Evolutionary conservation across 202 grass and related monocot genomes (phyloP).

Genomic region (Hordeum pubiflorum): DNA sequence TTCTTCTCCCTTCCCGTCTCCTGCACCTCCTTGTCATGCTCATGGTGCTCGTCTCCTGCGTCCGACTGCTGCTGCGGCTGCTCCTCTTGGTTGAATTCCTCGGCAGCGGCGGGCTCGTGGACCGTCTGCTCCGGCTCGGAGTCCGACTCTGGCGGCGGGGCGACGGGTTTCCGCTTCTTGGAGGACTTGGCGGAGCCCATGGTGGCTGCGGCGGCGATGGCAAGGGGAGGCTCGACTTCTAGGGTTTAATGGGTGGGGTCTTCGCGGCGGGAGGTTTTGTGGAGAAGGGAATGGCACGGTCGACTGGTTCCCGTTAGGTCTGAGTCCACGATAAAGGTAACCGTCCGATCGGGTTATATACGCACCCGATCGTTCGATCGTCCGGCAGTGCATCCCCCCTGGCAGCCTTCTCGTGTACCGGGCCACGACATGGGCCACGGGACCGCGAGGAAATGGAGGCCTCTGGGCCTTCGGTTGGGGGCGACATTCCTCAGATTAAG

Average conservation of each 20-base stretch:
- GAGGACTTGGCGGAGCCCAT: slow-evolving; percentile 20
- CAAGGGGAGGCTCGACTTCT: background rate
- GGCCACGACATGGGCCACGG: no score
- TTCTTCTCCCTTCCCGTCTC: background rate
- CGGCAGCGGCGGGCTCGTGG: background rate
- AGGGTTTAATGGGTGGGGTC: slow-evolving; percentile 22
- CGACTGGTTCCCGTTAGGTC: no score
- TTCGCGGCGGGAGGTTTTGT: slow-evolving; percentile 11
- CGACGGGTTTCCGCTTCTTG: slow-evolving; percentile 33
- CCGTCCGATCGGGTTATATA: no score
- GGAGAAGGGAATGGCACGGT: no score
- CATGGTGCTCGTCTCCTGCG: background rate
- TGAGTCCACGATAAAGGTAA: no score
- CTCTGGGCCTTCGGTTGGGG: no score
- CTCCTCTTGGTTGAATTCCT: slow-evolving; percentile 18
- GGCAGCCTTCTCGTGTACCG: no score
- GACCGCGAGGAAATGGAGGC: no score
- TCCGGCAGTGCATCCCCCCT: no score
- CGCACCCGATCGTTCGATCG: no score
- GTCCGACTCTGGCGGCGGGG: slow-evolving; percentile 23
- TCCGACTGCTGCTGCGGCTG: background rate
- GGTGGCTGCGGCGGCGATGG: background rate
- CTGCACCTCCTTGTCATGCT: background rate
- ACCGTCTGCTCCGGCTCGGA: slow-evolving; percentile 36
- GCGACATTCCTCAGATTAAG: no score